Base-by-base conservation (phyloP, 805 yeast species). In the Candida vaughaniae region DNA sequence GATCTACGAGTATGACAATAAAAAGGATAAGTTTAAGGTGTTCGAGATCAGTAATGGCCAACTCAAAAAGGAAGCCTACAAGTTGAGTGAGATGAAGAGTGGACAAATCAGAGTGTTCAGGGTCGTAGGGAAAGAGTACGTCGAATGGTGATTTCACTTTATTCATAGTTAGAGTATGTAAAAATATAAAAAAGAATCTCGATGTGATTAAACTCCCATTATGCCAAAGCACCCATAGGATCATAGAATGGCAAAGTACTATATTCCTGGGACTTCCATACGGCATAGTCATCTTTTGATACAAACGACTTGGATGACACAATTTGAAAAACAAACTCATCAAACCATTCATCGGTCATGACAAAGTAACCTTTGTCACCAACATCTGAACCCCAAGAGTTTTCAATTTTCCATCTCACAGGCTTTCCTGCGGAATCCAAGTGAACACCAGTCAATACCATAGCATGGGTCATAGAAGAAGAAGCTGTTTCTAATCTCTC, bases 381-480 rank as follows among this genome's bases (percentile, higher is more conserved):
- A 6, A 53, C 61, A 4, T 42, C 61, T 22, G 57, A 62, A 36
- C 73, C 73, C 72, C 72, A 66, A 1, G 71, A 65, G 46, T 66
- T 67, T 45, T 67, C 66, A 35, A 67, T 63, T 50, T 66, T 67
- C 73, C 72, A 67, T 50, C 73, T 55, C 2, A 64, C 52, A 4
- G 72, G 73, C 3, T 33, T 31, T 10, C 71, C 70, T 23, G 60
- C 51, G 9, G 70, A 77, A 45, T 82, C 88, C 25, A 87, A 64
- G 58, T 86, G 89, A 31, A 85, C 91, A 22, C 80, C 95, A 9
- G 89, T 81, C 52, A 87, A 77, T 16, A 80, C 73, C 96, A 87
- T 87, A 25, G 96, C 96, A 53, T 87, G 96, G 11, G 95, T 87
- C 95, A 87, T 85, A 46, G 78, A 65, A 16, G 89, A 81, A 46